A percentile compares a stretch with the other conserved stretches of the same genome.
Evolutionary conservation across 345 rosid genomes (phyloP).

Genomic region (Lepidium africanum): DNA sequence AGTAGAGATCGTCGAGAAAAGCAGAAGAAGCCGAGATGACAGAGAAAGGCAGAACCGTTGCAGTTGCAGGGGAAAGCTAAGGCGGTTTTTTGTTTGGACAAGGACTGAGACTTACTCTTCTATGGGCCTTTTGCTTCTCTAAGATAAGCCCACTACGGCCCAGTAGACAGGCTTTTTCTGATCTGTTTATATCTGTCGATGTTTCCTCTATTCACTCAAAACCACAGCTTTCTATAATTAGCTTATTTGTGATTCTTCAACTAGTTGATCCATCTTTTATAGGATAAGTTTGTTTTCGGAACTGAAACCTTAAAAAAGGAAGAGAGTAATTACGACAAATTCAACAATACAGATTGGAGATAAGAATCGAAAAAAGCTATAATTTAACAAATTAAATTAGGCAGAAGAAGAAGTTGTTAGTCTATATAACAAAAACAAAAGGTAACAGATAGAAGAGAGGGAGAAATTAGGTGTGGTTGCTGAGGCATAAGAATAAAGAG

Average conservation of each 20-base stretch:
- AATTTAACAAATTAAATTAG: neutral
- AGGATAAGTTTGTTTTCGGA: neutral
- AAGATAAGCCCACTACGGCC: too few species aligned
- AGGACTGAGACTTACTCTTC: too few species aligned
- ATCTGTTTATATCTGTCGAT: too few species aligned
- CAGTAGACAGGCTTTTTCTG: too few species aligned
- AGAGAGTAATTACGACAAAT: neutral
- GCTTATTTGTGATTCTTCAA: neutral
- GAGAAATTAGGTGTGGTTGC: too few species aligned
- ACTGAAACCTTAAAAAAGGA: neutral
- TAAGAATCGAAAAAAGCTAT: neutral
- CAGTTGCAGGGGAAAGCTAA: too few species aligned
- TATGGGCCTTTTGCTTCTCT: too few species aligned
- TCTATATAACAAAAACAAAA: too few species aligned
- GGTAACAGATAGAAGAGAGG: too few species aligned
- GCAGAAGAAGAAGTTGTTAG: neutral
- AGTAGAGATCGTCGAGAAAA: neutral
- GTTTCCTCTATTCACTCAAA: neutral
- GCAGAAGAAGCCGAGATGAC: neutral
- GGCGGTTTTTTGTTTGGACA: too few species aligned
- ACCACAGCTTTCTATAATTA: slow-evolving; percentile 2
- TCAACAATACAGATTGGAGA: neutral
- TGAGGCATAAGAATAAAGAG: neutral
- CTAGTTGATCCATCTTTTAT: neutral
- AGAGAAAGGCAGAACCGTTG: too few species aligned